Evolutionary conservation across 148 eudicot species (phyloP), one percentile per base, ranked within the genome.

Genomic region (Camellia granthamiana): DNA sequence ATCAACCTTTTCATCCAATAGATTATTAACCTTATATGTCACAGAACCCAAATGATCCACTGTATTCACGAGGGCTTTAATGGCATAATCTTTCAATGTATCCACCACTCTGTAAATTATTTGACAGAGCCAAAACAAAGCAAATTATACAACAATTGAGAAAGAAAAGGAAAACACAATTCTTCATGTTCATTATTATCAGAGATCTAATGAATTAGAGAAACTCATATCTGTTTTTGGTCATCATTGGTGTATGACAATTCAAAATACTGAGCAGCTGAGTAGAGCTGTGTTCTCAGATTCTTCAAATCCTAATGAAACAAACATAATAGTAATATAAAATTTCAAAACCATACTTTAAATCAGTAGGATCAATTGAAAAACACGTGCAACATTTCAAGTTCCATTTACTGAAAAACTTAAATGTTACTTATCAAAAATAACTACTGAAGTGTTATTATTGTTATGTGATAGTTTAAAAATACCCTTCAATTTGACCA

Each of bases 241-340:
- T 23, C 23, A 23, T 23, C 23, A 23, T 23, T 23, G 23, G 23
- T 83, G 86, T 91, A 92, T 23, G 97, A 91, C 61, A 85, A 43
- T 82, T 96, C 99, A 80, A 96, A 96, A 78, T 92, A 96, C 82
- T 96, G 98, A 19, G 99, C 99, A 67, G 99, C 99, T 30, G 97
- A 84, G 83, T 95, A 93, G 60, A 95, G 80, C 82, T 95, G 99
- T 30, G 90, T 85, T 79, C 95, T 87, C 86, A 95, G 79, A 85
- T 95, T 92, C 88, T 89, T 92, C 90, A 95, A 87, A 86, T 95
- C 99, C 99, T 93, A 81, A 23, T 23, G 23, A 23, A 23, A 23
- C 0, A 23, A 23, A 23, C 23, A 23, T 23, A 23, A 23, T 23
- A 23, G 23, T 23, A 23, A 23, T 23, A 23, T 23, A 23, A 23